Evolutionary conservation across 2,329 filamentous ascomycete species (phyloP).

Genomic region (Hypoxylon sp.): DNA sequence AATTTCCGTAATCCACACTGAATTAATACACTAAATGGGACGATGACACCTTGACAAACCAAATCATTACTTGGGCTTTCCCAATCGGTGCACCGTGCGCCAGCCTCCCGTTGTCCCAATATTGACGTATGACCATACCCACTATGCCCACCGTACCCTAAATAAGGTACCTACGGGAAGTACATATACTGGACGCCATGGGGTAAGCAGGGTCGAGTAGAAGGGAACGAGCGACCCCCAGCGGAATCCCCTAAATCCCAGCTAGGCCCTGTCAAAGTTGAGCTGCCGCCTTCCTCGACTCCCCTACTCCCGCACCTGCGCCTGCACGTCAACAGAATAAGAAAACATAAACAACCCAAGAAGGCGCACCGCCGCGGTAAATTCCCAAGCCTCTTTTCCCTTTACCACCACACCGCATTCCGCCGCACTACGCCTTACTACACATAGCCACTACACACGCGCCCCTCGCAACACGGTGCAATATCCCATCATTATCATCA

Average conservation of each 20-base stretch:
- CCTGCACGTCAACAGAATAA: conserved; percentile 40
- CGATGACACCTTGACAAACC: conserved; percentile 36
- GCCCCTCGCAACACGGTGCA: conserved; percentile 38
- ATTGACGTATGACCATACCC: conserved; percentile 17
- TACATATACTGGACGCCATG: conserved; percentile 2
- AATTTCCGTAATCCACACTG: conserved; percentile 22
- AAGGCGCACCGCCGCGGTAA: conserved; percentile 33
- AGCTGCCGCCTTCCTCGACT: conserved; percentile 4
- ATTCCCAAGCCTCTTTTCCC: conserved; percentile 25
- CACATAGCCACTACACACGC: conserved; percentile 34
- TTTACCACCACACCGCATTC: conserved; percentile 9
- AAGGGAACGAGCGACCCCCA: conserved; percentile 8
- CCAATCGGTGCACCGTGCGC: conserved; percentile 30
- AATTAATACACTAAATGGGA: conserved; percentile 40
- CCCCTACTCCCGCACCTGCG: conserved; percentile 27
- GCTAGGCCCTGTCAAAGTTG: background rate
- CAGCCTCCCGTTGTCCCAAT: conserved; percentile 9
- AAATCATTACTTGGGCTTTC: conserved; percentile 28
- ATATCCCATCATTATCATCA: conserved; percentile 22
- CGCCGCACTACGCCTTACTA: conserved; percentile 5
- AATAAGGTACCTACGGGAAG: conserved; percentile 1
- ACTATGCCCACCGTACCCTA: background rate
- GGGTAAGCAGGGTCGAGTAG: conserved; percentile 5
- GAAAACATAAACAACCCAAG: conserved; percentile 18
- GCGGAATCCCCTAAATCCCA: conserved; percentile 8